Percentiles rank a stretch among this genome's conserved stretches.
phyloP scores from a whole-genome alignment of 768 basidiomycete species.

The Mycena galericulata region DNA sequence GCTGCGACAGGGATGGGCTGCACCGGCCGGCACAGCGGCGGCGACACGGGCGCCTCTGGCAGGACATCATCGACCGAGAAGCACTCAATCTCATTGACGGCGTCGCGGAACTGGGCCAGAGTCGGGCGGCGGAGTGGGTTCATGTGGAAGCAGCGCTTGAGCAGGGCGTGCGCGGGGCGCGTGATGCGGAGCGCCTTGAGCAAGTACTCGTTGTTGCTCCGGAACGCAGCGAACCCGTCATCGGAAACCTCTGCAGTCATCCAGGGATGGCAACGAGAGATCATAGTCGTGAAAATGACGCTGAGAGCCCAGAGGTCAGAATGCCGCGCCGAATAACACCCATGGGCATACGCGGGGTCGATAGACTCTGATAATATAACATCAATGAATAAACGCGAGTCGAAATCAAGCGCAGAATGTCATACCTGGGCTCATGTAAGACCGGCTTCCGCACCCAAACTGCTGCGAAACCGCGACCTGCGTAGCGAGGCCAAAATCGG shows the following conservation, averaged over 20 bases:
- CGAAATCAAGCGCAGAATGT: neutral
- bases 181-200: conserved; percentile 4
- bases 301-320: conserved; percentile 8
- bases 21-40: neutral
- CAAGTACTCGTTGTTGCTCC: neutral
- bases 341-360: neutral
- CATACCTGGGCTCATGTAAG: conserved; percentile 48
- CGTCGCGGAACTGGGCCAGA: neutral
- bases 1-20: neutral
- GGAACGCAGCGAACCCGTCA: neutral
- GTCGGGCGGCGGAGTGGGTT: conserved; percentile 4
- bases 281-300: conserved; percentile 9
- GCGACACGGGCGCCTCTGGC: neutral
- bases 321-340: conserved; percentile 7
- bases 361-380: conserved; percentile 13
- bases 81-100: neutral
- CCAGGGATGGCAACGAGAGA: conserved; percentile 8
- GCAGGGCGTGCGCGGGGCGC: conserved; percentile 3
- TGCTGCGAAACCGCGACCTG: conserved; percentile 37
- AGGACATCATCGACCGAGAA: neutral
- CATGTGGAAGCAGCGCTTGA: conserved; percentile 15
- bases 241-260: neutral
- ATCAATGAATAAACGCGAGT: neutral
- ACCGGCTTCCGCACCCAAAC: conserved; percentile 48
- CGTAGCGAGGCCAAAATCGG: conserved; percentile 67